Evolutionary conservation across 345 rosid species (phyloP), one percentile per base, ranked within the genome.

Genomic region (Firmiana major): DNA sequence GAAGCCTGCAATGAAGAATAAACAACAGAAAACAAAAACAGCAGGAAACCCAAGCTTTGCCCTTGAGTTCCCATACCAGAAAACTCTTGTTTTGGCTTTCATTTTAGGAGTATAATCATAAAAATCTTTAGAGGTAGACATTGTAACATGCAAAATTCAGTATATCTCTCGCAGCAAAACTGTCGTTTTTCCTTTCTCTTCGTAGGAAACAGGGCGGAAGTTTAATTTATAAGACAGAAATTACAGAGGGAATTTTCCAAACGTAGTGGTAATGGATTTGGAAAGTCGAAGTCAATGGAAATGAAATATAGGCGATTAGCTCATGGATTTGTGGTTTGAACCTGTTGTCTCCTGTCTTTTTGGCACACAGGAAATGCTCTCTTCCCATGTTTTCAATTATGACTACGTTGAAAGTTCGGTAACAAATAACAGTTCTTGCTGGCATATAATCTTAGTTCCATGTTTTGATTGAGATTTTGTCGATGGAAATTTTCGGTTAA

Each of bases 1-100:
- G 64, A 83, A 79, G 74, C 92, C 94, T 26, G 79, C 84, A 28
- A 90, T 15, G 84, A 88, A 90, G 87, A 87, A 86, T 80, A 84
- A 80, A 26, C 57, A 79, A 83, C 81, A 91, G 34, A 82, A 80
- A 17, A 86, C 38, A 63, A 87, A 51, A 26, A 86, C 80, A n/a
- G 73, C 81, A 11, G 86, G 81, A 5, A 86, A 78, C 16, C 78
- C 79, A 31, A 76, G 53, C 72, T 71, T 79, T 65, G 75, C 24
- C 51, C 24, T 71, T 60, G 43, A n/a, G 73, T 28, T 48, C 40
- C 74, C 24, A 42, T 69, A 16, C 74, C 53, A 11, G 58, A 48
- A 45, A 46, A 15, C 55, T 24, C n/a, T 46, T n/a, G 24, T 2
- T 24, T 69, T 26, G 58, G 15, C 21, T 48, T 69, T 69, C 21